Evolutionary conservation across 78 protist genomes (phyloP).

Genomic region (Polysphondylium violaceum): DNA sequence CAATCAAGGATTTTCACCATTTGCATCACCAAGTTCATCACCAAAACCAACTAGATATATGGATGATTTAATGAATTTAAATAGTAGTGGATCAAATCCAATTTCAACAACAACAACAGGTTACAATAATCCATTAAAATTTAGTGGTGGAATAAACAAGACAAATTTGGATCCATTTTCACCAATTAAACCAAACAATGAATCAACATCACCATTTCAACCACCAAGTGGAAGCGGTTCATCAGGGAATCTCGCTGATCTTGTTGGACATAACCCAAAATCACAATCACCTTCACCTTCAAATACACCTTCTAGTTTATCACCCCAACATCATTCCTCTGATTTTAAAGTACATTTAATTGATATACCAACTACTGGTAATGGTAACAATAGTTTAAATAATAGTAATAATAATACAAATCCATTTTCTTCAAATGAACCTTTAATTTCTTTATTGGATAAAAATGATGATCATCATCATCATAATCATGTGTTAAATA

Average conservation of each 20-base stretch:
- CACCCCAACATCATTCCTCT: conserved; percentile 61
- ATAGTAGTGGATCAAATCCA: not conserved
- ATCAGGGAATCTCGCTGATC: conserved; percentile 19
- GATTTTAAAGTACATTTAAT: conserved; percentile 69
- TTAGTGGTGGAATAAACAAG: conserved; percentile 37
- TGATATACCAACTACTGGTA: conserved; percentile 11
- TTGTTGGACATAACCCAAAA: conserved; percentile 7
- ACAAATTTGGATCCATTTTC: conserved; percentile 55
- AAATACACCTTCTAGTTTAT: conserved; percentile 50
- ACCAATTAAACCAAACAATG: conserved; percentile 29
- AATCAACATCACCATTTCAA: not conserved
- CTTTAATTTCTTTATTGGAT: conserved; percentile 20
- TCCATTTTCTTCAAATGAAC: conserved; percentile 27
- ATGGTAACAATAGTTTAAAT: not conserved
- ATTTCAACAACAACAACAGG: too few species aligned
- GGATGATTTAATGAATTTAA: conserved; percentile 48
- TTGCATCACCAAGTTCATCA: conserved; percentile 53
- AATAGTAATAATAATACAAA: conserved; percentile 3
- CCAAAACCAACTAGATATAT: conserved; percentile 63
- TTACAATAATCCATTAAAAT: conserved; percentile 21
- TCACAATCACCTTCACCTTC: conserved; percentile 49
- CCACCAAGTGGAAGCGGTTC: not conserved
- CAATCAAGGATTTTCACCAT: conserved; percentile 57
- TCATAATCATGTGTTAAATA: too few species aligned
- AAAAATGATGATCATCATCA: conserved; percentile 18